phyloP scores from a whole-genome alignment of 2,329 filamentous ascomycete genomes.

The Byssochlamys sp. region DNA sequence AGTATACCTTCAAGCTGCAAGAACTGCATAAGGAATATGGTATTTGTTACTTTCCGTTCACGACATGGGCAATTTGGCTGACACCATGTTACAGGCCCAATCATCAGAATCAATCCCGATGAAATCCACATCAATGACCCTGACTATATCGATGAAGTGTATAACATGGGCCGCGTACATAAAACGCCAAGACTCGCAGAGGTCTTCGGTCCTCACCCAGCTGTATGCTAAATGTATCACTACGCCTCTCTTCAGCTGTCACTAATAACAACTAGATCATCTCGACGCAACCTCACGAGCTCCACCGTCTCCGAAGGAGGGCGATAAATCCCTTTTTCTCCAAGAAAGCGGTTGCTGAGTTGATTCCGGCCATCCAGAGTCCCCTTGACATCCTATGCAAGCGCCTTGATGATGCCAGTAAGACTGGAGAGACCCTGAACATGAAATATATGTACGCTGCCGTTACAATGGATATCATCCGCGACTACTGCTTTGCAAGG shows the following conservation, averaged over 20 bases:
- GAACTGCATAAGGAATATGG: constrained; percentile 22
- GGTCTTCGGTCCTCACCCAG: not conserved
- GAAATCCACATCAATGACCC: constrained; percentile 19
- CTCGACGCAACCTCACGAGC: constrained; percentile 16
- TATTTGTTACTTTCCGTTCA: not conserved
- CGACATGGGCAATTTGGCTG: not conserved
- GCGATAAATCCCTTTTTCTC: constrained; percentile 31
- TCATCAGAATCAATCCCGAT: constrained; percentile 19
- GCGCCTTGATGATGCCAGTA: constrained; percentile 12
- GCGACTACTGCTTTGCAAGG: constrained; percentile 21
- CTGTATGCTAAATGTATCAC: constrained; percentile 1
- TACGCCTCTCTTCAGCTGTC: not conserved
- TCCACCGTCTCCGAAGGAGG: constrained; percentile 29
- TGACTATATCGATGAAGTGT: constrained; percentile 15
- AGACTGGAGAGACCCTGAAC: constrained; percentile 5
- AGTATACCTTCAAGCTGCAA: constrained; percentile 17
- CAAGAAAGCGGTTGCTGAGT: not conserved
- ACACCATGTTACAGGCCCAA: constrained; percentile 7
- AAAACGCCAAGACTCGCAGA: constrained; percentile 9
- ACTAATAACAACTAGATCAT: not conserved
- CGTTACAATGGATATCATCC: constrained; percentile 31
- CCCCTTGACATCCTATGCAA: not conserved
- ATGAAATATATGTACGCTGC: constrained; percentile 20
- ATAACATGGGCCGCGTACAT: constrained; percentile 10
- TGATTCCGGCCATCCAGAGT: not conserved